These are phyloP conservation scores for Peronospora farinosa DNA, from an alignment of 352 stramenopile species.

Conservation along the genomic window DNA sequence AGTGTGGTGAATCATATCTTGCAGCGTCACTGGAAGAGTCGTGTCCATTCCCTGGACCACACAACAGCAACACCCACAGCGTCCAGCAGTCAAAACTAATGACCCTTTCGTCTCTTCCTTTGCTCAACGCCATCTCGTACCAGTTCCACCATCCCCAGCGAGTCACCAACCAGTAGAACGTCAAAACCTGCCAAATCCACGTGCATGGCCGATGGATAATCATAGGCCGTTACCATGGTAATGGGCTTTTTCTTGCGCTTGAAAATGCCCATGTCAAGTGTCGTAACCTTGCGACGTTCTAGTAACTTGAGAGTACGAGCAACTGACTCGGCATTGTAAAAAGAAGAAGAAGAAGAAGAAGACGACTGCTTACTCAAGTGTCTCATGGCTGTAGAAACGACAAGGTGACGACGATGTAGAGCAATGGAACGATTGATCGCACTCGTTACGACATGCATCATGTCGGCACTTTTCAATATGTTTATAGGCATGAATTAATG, in stretches of 20 bases:
- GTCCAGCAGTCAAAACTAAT: not conserved
- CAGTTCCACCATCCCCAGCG: conserved; percentile 97
- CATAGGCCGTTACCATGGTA: conserved; percentile 99
- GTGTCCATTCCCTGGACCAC: conserved; percentile 77
- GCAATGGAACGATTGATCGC: conserved; percentile 3
- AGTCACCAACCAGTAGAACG: conserved; percentile 96
- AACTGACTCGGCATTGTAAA: conserved; percentile 44
- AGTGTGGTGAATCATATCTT: conserved; percentile 98
- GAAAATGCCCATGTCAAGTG: conserved; percentile 76
- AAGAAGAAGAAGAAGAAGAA: conserved; percentile 8
- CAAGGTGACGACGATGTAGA: conserved; percentile 1
- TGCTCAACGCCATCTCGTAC: conserved; percentile 57
- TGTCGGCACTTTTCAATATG: not conserved
- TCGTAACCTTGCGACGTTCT: conserved; percentile 81
- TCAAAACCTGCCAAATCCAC: conserved; percentile 98
- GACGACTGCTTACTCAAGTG: conserved; percentile 18
- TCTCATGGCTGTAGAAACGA: not conserved
- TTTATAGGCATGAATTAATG: not conserved
- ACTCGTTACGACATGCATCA: conserved; percentile 13
- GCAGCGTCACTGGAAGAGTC: conserved; percentile 92
- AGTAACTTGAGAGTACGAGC: conserved; percentile 78
- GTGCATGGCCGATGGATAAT: conserved; percentile 95
- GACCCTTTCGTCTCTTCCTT: not conserved
- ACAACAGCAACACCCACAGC: conserved; percentile 7
- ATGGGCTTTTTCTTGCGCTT: conserved; percentile 95